Evolutionary conservation across 2,329 filamentous ascomycete species (phyloP).

Genomic region (Juglanconis sp.): DNA sequence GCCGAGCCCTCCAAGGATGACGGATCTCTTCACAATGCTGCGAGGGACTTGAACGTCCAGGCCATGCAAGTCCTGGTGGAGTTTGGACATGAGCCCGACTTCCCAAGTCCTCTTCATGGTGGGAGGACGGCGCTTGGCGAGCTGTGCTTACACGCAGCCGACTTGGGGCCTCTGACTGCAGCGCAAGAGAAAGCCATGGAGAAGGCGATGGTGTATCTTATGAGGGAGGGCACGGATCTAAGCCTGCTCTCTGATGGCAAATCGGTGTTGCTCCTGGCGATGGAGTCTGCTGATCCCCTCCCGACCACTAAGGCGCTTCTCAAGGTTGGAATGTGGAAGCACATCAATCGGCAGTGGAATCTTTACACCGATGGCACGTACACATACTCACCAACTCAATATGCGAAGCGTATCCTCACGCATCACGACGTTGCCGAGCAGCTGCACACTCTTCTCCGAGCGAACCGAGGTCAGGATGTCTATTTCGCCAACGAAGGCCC

Average conservation of each 20-base stretch:
- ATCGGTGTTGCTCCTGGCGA: constrained; percentile 56
- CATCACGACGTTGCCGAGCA: constrained; percentile 34
- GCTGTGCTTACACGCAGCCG: constrained; percentile 55
- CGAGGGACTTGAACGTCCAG: constrained; percentile 54
- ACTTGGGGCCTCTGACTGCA: constrained; percentile 40
- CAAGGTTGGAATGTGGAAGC: constrained; percentile 62
- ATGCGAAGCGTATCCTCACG: constrained; percentile 47
- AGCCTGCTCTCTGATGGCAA: constrained; percentile 55
- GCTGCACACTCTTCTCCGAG: constrained; percentile 46
- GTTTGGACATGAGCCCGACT: constrained; percentile 61
- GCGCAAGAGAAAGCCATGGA: constrained; percentile 53
- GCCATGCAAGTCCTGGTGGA: constrained; percentile 56
- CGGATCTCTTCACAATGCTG: constrained; percentile 64
- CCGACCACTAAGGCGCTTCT: constrained; percentile 56
- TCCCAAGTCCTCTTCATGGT: constrained; percentile 59
- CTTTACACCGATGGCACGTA: constrained; percentile 49
- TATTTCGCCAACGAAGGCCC: constrained; percentile 52
- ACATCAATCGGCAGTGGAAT: constrained; percentile 59
- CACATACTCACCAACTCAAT: constrained; percentile 65
- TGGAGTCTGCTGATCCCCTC: constrained; percentile 54
- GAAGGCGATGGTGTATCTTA: constrained; percentile 53
- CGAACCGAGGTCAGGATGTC: constrained; percentile 51
- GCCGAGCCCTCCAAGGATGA: constrained; percentile 59
- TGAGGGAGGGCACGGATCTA: constrained; percentile 56
- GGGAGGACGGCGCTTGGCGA: constrained; percentile 64